Evolutionary conservation across 2,329 filamentous ascomycete genomes (phyloP), one percentile per base, ranked within the genome.

Genomic region (Dothideomycetes sp.): DNA sequence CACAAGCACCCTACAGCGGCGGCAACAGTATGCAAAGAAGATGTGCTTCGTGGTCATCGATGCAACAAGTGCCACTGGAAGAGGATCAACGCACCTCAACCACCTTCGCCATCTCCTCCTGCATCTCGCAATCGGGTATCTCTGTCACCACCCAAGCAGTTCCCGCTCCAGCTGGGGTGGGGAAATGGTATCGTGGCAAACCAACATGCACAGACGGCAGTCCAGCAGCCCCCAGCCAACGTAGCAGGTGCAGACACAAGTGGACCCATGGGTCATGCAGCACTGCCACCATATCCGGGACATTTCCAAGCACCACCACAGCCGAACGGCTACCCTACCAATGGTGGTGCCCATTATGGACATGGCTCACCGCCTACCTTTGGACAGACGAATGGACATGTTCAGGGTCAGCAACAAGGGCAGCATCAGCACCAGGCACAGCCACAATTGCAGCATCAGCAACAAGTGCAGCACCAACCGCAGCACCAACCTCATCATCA

Each of bases 41-140:
- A 45, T 44, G 32, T 34, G 10, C 24, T 48, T 43, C 16, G 45
- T 46, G 23, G 51, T 5, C 68, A 62, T 36, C 47, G 67, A n/a
- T 70, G 67, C 45, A 64, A 69, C 49, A 69, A 67, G 45, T 70
- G 67, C 46, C 64, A 69, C 47, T 62, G 65, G 56, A 64, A 64
- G 51, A 64, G 60, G 47, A 57, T 63, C 45, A 54, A 65, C 35
- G 58, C 56, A 37, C 54, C 54, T 9, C 56, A 53, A 10, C 54
- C 58, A n/a, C 49, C 58, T 28, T 33, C 37, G n/a, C 37, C 37
- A 7, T 33, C 37, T 8, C 37, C 28, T 3, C 24, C 33, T 6
- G 27, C 41, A 9, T 24, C 46, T 29, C 43, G 44, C n/a, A 46
- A 46, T n/a, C 45, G 43, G 28, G 36, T 40, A 9, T 41, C 43